These are phyloP conservation scores for Komagataea norvegica DNA, from an alignment of 1,139 yeast species.

Conservation along the genomic window DNA sequence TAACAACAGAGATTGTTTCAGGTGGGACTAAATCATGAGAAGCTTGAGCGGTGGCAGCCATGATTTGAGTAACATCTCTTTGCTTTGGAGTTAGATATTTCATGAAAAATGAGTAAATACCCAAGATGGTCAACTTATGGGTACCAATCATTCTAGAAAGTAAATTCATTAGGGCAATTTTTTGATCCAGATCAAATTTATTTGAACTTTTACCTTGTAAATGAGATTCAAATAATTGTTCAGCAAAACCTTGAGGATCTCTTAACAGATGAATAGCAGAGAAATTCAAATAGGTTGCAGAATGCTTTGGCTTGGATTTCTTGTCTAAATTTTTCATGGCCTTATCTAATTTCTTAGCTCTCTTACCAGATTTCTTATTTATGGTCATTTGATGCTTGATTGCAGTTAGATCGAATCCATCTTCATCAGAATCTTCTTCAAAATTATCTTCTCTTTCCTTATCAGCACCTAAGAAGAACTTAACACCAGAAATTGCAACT, in stretches of 20 bases:
- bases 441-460: constrained; percentile 87
- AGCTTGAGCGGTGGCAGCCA: constrained; percentile 97
- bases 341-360: constrained; percentile 70
- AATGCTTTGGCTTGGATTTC: constrained; percentile 40
- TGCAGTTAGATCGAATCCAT: constrained; percentile 60
- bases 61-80: constrained; percentile 85
- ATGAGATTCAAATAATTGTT: constrained; percentile 66
- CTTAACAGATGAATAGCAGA: constrained; percentile 89
- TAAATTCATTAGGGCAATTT: constrained; percentile 80
- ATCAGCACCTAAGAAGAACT: constrained; percentile 91
- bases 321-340: constrained; percentile 68
- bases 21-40: constrained; percentile 97
- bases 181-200: constrained; percentile 79
- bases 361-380: constrained; percentile 76
- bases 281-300: constrained; percentile 81
- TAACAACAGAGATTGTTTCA: constrained; percentile 71
- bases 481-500: constrained; percentile 85
- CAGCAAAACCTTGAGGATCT: constrained; percentile 98
- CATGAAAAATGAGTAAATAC: constrained; percentile 81
- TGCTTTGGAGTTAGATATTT: constrained; percentile 94
- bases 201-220: constrained; percentile 61
- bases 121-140: constrained; percentile 86
- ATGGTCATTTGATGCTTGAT: constrained; percentile 77
- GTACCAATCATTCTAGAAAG: constrained; percentile 87
- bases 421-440: constrained; percentile 69